Percentiles rank a stretch among this genome's conserved stretches.
phyloP scores from a whole-genome alignment of 257 asterid species.

The Solanum pimpinellifolium region DNA sequence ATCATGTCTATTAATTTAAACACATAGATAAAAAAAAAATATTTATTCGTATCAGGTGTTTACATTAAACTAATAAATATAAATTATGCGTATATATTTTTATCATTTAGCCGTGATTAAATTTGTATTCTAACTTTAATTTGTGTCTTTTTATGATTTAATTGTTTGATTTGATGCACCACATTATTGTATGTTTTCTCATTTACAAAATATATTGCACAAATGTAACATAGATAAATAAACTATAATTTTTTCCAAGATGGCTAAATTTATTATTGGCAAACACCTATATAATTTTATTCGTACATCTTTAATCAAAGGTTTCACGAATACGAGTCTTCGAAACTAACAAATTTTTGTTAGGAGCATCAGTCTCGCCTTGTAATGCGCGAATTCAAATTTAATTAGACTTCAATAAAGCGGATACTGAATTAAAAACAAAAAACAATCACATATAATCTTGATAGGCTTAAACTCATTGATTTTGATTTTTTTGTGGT shows the following conservation, averaged over 20 bases:
- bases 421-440: no score
- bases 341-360: no score
- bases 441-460: not conserved
- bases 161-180: not conserved
- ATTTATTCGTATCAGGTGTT: rapidly evolving
- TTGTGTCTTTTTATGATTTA: not conserved
- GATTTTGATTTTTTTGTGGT: not conserved
- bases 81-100: not conserved
- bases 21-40: not conserved
- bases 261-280: not conserved
- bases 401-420: no score
- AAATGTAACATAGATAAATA: no score
- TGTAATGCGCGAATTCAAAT: no score
- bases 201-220: not conserved
- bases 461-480: not conserved
- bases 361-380: no score
- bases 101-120: not conserved
- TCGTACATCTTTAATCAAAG: not conserved
- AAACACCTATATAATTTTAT: not conserved
- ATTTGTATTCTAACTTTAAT: not conserved
- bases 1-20: not conserved
- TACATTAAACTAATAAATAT: not conserved
- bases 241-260: not conserved
- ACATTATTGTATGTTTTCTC: not conserved
- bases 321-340: no score